Evolutionary conservation across 1,139 yeast genomes (phyloP).

Genomic region (Debaryomycetaceae sp.): DNA sequence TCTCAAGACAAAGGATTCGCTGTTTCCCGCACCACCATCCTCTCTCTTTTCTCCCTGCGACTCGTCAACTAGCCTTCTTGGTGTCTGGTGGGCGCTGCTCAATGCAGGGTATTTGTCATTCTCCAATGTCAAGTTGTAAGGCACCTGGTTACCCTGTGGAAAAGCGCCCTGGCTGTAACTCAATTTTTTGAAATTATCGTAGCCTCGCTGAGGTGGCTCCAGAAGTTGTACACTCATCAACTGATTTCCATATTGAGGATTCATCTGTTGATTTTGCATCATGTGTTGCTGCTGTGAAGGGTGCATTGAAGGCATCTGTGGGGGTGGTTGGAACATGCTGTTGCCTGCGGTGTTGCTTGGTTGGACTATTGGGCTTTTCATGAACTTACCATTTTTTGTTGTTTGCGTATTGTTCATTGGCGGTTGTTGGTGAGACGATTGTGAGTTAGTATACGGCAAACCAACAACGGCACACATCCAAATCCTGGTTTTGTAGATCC

Average conservation of each 20-base stretch:
- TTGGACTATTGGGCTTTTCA: background rate
- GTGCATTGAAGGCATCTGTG: background rate
- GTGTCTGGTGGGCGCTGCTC: background rate
- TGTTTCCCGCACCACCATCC: slow-evolving; percentile 9
- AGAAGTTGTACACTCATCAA: background rate
- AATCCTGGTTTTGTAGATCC: slow-evolving; percentile 91
- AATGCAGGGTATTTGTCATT: background rate
- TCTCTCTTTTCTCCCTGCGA: slow-evolving; percentile 1
- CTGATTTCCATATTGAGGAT: background rate
- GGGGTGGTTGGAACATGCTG: background rate
- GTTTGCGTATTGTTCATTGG: background rate
- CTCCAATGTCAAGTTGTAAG: background rate
- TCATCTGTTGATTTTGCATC: background rate
- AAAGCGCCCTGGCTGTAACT: background rate
- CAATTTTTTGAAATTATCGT: background rate
- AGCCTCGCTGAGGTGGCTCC: background rate
- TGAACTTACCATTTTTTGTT: background rate
- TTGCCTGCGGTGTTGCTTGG: background rate
- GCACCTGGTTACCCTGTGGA: background rate
- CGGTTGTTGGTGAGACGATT: slow-evolving; percentile 3
- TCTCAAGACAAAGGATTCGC: slow-evolving; percentile 37
- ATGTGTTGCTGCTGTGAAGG: background rate
- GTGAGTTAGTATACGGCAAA: slow-evolving; percentile 19
- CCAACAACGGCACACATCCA: slow-evolving; percentile 90
- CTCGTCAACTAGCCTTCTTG: background rate